Base-by-base conservation (phyloP, 2,329 filamentous ascomycete species). In the Fusarium setosum region DNA sequence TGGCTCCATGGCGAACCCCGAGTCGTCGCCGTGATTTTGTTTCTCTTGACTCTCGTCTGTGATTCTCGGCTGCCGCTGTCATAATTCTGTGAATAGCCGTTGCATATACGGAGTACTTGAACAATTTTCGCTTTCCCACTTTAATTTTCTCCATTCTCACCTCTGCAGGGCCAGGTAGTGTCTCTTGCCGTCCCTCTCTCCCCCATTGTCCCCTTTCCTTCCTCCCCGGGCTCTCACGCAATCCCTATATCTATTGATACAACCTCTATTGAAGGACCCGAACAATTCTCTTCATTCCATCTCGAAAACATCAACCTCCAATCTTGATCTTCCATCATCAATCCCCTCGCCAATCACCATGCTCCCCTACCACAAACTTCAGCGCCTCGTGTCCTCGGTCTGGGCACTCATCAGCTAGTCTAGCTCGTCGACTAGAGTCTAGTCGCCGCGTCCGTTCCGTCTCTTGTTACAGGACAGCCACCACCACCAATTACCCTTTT, bases 21-120 rank as follows among this genome's bases (percentile, higher is more conserved):
- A 68, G 61, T 66, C 65, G 65, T 48, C 56, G 34, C 45, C 37
- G 40, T 31, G n/a, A n/a, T 56, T 50, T 65, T 65, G 55, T 65
- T 47, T 32, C 49, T 18, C 17, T 51, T 40, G 32, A 21, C 47
- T 40, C 49, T 18, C 37, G 37, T 44, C 29, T 31, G 18, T 6
- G 15, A 32, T 20, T 53, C 50, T 44, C 26, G 37, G 63, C 54
- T 49, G 38, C 47, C 49, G 20, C 29, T 63, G 31, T 44, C 32
- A 23, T 42, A 32, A 32, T 32, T 32, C 56, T 45, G 20, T 41
- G 31, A 24, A 42, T 21, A 23, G 48, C 17, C 13, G 18, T 26
- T 31, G 24, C 12, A 12, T 38, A 15, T 32, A 23, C 24, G 24
- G 20, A 35, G 20, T 10, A 24, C 13, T 23, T 32, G 11, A 44